phyloP scores from a whole-genome alignment of 2,329 filamentous ascomycete genomes.

The Ceratocystis cacaofunesta region DNA sequence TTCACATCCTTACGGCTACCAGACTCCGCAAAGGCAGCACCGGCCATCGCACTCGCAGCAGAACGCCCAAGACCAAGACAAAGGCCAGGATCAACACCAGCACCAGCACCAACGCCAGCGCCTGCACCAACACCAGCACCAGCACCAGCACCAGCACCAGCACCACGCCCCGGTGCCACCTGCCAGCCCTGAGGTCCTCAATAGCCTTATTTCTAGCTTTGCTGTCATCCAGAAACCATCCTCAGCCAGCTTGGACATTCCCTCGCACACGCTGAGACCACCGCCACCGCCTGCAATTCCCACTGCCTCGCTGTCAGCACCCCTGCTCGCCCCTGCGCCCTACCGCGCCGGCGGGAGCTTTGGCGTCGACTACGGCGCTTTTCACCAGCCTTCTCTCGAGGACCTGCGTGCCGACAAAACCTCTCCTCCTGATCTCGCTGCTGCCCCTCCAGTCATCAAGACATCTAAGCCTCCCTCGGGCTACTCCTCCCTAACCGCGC shows the following conservation, averaged over 20 bases:
- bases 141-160: not conserved
- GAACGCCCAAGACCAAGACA: not conserved
- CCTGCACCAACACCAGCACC: not conserved
- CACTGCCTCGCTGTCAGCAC: not conserved
- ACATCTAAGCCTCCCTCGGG: slow-evolving; percentile 72
- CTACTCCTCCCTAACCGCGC: slow-evolving; percentile 54
- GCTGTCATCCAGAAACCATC: slow-evolving; percentile 16
- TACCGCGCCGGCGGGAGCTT: slow-evolving; percentile 35
- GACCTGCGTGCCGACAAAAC: slow-evolving; percentile 28
- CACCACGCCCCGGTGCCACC: slow-evolving; percentile 7
- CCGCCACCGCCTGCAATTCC: slow-evolving; percentile 10
- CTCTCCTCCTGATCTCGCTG: slow-evolving; percentile 44
- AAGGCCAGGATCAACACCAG: too few relatives aligned
- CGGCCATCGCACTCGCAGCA: not conserved
- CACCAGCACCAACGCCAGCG: not conserved
- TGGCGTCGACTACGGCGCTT: slow-evolving; percentile 60
- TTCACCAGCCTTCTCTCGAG: slow-evolving; percentile 36
- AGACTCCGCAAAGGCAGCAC: not conserved
- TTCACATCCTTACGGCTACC: slow-evolving; percentile 4
- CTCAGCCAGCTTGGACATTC: not conserved
- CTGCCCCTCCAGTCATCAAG: slow-evolving; percentile 56
- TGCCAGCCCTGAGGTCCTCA: slow-evolving; percentile 14
- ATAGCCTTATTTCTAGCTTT: slow-evolving; percentile 16
- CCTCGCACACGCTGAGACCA: slow-evolving; percentile 9
- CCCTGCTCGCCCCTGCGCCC: slow-evolving; percentile 6